phyloP scores from a whole-genome alignment of 306 rosid species.

The Cotoneaster glaucophyllus region DNA sequence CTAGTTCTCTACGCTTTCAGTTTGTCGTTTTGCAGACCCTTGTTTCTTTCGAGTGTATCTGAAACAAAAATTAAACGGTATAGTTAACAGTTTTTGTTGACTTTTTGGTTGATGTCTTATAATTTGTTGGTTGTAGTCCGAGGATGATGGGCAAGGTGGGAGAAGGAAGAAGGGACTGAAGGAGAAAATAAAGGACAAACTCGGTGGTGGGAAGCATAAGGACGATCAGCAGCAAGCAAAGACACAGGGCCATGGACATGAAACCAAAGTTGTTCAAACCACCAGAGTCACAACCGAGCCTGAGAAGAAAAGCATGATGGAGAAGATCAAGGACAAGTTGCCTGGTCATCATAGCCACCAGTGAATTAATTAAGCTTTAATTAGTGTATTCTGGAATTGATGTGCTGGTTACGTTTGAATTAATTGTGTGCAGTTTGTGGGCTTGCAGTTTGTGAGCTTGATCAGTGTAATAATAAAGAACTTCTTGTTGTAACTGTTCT shows the following conservation, averaged over 20 bases:
- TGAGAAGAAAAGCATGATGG: conserved; percentile 57
- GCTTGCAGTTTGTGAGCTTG: not conserved
- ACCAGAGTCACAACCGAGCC: conserved; percentile 19
- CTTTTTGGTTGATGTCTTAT: not conserved
- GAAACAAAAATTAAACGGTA: no score
- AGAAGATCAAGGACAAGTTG: conserved; percentile 72
- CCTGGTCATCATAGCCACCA: conserved; percentile 52
- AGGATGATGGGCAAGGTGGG: conserved; percentile 65
- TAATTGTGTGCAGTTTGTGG: not conserved
- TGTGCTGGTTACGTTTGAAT: not conserved
- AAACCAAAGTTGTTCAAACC: not conserved
- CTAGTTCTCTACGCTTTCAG: not conserved
- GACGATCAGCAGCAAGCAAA: conserved; percentile 9
- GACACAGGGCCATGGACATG: not conserved
- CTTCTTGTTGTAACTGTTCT: not conserved
- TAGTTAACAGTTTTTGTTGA: not conserved
- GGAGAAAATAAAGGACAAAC: conserved; percentile 57
- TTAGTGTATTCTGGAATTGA: not conserved
- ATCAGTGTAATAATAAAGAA: not conserved
- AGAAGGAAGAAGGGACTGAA: conserved; percentile 55
- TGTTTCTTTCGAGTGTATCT: not conserved
- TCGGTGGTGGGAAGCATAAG: conserved; percentile 28
- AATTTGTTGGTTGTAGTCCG: not conserved
- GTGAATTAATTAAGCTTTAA: not conserved
- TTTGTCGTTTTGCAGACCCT: not conserved